Percentiles rank a stretch among this genome's conserved stretches.
These are phyloP conservation scores for Apiotrichum domesticum DNA, from an alignment of 1,284 basidiomycete species.

Conservation along the genomic window DNA sequence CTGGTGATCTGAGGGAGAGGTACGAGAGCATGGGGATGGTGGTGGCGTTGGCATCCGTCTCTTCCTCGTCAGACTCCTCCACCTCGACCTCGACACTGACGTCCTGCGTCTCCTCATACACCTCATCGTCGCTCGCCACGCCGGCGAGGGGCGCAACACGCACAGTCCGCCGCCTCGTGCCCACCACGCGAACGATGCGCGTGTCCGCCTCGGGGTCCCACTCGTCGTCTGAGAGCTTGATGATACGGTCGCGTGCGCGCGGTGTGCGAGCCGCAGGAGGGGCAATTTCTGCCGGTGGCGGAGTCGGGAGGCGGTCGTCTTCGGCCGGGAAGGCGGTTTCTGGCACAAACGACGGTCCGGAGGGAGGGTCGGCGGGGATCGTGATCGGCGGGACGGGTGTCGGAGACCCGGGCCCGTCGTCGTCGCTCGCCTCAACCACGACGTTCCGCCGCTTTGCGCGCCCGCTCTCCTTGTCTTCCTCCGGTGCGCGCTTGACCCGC, in stretches of 20 bases:
- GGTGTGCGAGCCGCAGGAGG: neutral
- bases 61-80: slow-evolving; percentile 2
- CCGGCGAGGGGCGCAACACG: neutral
- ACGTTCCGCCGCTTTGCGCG: neutral
- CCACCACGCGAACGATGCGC: slow-evolving; percentile 3
- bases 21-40: neutral
- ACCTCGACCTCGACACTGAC: slow-evolving; percentile 4
- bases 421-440: neutral
- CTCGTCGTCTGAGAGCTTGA: slow-evolving; percentile 33
- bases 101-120: slow-evolving; percentile 1
- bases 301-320: too few species aligned
- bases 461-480: neutral
- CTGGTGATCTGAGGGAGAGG: slow-evolving; percentile 25
- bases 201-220: slow-evolving; percentile 29
- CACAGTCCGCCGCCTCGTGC: slow-evolving; percentile 12
- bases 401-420: neutral
- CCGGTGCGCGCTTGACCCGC: slow-evolving; percentile 1
- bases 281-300: too few species aligned
- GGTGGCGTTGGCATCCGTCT: neutral
- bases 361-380: too few species aligned
- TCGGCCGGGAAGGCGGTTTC: too few species aligned
- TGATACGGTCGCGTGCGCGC: neutral
- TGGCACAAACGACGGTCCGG: too few species aligned
- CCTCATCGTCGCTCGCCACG: slow-evolving; percentile 10
- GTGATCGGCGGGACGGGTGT: neutral